A percentile compares a stretch with the other conserved stretches of the same genome.
These are phyloP conservation scores for Yamagishiella unicocca DNA, from an alignment of 139 green algal genomes.

Conservation along the genomic window DNA sequence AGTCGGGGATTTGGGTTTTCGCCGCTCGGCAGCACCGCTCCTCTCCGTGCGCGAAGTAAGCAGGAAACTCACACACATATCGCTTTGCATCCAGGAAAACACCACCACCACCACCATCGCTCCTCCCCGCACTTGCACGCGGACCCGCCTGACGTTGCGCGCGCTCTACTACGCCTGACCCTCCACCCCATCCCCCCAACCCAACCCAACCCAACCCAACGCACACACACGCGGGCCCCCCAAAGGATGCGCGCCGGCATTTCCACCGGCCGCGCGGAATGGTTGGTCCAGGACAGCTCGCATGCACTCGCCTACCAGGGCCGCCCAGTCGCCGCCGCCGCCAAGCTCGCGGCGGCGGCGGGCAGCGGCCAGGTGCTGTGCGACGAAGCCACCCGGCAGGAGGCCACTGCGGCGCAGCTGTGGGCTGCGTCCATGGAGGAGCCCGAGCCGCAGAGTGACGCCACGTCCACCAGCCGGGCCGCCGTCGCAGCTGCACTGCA, in stretches of 20 bases:
- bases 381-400: background rate
- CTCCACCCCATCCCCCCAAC: too few relatives aligned
- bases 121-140: too few relatives aligned
- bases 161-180: too few relatives aligned
- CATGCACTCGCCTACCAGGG: background rate
- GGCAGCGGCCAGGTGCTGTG: conserved; percentile 25
- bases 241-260: conserved; percentile 7
- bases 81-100: too few relatives aligned
- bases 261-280: background rate
- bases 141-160: too few relatives aligned
- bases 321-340: background rate
- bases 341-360: background rate
- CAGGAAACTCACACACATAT: too few relatives aligned
- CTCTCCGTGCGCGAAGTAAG: too few relatives aligned
- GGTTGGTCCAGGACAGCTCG: background rate
- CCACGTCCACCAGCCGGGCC: too few relatives aligned
- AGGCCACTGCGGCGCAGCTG: background rate
- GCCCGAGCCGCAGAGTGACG: background rate
- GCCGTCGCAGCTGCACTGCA: too few relatives aligned
- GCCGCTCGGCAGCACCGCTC: too few relatives aligned
- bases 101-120: too few relatives aligned
- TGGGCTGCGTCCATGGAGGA: background rate
- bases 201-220: background rate
- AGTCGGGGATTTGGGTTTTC: too few relatives aligned
- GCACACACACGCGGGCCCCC: background rate